Percentiles rank a stretch among this genome's conserved stretches.
Conservation (phyloP, 306 rosid species). For the Vigna reflexopilosa region DNA sequence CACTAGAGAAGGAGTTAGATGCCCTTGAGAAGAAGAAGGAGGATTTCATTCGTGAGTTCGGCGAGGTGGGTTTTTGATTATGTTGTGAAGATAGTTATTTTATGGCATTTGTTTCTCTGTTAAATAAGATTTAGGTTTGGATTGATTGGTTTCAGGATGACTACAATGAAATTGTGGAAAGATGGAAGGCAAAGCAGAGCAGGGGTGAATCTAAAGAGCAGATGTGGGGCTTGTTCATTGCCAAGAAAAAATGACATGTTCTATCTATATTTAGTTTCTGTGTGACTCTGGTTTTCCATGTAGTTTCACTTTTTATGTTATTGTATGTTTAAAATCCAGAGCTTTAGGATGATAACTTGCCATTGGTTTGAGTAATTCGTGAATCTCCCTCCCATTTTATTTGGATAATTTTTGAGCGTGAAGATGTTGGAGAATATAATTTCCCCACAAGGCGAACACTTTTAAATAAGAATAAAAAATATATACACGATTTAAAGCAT, state of each 20-base stretch:
- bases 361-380: background rate
- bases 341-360: constrained; percentile 1
- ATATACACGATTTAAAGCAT: too few relatives aligned
- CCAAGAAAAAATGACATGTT: constrained; percentile 63
- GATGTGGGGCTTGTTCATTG: constrained; percentile 77
- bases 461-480: too few relatives aligned
- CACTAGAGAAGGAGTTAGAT: constrained; percentile 66
- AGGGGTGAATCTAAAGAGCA: constrained; percentile 68
- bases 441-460: too few relatives aligned
- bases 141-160: constrained; percentile 59
- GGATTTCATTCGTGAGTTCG: constrained; percentile 66
- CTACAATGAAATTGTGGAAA: constrained; percentile 57
- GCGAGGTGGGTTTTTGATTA: constrained; percentile 64
- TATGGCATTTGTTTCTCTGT: constrained; percentile 33
- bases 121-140: constrained; percentile 1
- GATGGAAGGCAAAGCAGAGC: constrained; percentile 68
- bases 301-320: background rate
- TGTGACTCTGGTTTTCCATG: constrained; percentile 18
- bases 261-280: constrained; percentile 2
- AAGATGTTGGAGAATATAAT: background rate
- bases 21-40: constrained; percentile 74
- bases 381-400: background rate
- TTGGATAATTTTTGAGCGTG: background rate
- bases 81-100: constrained; percentile 3
- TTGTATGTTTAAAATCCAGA: constrained; percentile 10